Conservation (phyloP, 345 rosid species). For the Murraya koenigii region DNA sequence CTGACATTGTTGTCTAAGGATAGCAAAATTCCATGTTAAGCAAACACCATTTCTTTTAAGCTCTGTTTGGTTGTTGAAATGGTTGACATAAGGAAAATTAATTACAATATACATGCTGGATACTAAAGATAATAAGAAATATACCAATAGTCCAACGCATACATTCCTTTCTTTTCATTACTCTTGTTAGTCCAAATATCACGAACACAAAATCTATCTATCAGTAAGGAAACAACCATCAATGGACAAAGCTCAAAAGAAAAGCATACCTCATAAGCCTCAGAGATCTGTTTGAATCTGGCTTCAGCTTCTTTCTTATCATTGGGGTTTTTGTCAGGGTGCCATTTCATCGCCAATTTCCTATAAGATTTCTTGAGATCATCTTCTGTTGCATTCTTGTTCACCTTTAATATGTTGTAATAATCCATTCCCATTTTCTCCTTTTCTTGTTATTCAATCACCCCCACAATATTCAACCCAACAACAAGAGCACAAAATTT, state of each 20-base stretch:
- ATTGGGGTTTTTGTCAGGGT: constrained; percentile 90
- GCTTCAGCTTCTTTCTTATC: constrained; percentile 88
- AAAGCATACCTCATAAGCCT: constrained; percentile 76
- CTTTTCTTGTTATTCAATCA: neutral
- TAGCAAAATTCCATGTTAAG: neutral
- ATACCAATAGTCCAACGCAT: neutral
- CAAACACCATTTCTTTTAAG: neutral
- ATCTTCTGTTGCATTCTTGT: constrained; percentile 78
- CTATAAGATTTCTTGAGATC: constrained; percentile 87
- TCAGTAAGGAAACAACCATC: neutral
- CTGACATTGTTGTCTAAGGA: neutral
- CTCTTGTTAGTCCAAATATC: neutral
- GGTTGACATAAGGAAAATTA: neutral
- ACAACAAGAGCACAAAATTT: neutral
- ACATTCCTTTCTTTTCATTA: neutral
- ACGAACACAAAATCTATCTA: neutral
- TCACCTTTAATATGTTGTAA: constrained; percentile 67
- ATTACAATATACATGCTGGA: neutral
- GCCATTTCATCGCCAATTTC: constrained; percentile 97
- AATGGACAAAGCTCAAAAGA: neutral
- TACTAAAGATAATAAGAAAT: neutral
- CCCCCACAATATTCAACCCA: neutral
- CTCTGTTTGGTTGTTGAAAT: neutral
- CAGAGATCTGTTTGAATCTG: constrained; percentile 92
- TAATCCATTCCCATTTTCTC: constrained; percentile 80